These are phyloP conservation scores for Coniferiporia sulphurascens DNA, from an alignment of 1,284 basidiomycete species.

Conservation along the genomic window DNA sequence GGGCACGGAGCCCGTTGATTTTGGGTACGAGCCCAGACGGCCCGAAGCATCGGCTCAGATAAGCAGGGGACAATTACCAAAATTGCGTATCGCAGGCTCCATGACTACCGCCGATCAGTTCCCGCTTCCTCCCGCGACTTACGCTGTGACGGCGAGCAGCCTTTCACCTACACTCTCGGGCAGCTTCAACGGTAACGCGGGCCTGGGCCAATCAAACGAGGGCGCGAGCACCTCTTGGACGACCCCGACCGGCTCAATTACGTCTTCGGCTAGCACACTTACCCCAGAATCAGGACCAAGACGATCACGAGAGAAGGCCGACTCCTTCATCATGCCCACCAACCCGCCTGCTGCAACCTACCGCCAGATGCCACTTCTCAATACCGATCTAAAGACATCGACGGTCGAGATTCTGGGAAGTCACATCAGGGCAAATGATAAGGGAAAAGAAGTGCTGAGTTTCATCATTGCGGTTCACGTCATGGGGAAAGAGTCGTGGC, in stretches of 20 bases:
- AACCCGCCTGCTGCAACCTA: conserved; percentile 35
- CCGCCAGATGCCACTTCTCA: conserved; percentile 66
- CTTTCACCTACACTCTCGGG: conserved; percentile 6
- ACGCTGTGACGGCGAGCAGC: background rate
- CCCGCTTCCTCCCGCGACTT: conserved; percentile 18
- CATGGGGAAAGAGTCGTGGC: conserved; percentile 73
- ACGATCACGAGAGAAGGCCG: conserved; percentile 8
- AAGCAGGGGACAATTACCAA: conserved; percentile 7
- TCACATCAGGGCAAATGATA: conserved; percentile 78
- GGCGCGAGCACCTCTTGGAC: conserved; percentile 4
- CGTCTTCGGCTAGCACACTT: conserved; percentile 14
- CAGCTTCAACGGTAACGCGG: background rate
- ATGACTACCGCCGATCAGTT: conserved; percentile 17
- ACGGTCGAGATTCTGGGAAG: conserved; percentile 63
- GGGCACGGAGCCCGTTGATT: conserved; percentile 4
- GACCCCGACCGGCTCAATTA: conserved; percentile 7
- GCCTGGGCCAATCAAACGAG: background rate
- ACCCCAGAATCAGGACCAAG: background rate
- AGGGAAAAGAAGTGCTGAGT: conserved; percentile 81
- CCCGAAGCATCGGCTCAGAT: conserved; percentile 5
- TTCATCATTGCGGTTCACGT: conserved; percentile 71
- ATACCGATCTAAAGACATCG: conserved; percentile 63
- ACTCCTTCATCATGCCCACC: conserved; percentile 17
- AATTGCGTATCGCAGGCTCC: conserved; percentile 1
- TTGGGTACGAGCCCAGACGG: conserved; percentile 8